phyloP scores from a whole-genome alignment of 139 green algal species.

The Chlorella sp. region DNA sequence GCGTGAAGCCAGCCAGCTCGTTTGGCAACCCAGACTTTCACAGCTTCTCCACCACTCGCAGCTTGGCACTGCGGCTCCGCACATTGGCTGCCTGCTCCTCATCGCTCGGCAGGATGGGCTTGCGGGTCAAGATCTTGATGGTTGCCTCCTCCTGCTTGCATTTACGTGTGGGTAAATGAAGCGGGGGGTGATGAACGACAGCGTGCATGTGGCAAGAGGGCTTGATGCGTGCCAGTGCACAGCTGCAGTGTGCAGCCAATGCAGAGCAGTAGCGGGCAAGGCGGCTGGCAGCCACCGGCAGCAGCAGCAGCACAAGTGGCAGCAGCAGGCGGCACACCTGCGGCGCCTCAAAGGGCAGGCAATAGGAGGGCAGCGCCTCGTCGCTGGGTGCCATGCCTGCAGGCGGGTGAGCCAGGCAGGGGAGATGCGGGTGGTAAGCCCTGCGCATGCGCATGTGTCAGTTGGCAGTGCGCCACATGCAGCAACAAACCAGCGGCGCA shows the following conservation, averaged over 20 bases:
- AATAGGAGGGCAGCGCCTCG: constrained; percentile 19
- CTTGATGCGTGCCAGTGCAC: no score
- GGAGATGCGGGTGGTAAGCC: no score
- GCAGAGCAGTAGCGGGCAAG: neutral
- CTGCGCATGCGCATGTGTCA: no score
- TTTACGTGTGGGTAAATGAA: no score
- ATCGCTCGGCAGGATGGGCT: constrained; percentile 42
- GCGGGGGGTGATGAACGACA: no score
- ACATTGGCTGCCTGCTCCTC: constrained; percentile 77
- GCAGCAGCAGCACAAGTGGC: neutral
- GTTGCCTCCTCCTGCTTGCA: neutral
- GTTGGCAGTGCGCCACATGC: no score
- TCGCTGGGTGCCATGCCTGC: constrained; percentile 35
- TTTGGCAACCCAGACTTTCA: no score
- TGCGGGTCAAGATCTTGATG: constrained; percentile 44
- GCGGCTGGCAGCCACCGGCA: no score
- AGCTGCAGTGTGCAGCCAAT: no score
- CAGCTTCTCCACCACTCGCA: constrained; percentile 84
- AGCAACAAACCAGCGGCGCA: no score
- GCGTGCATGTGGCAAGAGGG: no score
- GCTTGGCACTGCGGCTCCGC: constrained; percentile 89
- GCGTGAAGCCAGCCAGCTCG: neutral
- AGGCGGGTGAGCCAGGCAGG: neutral
- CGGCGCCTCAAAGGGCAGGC: neutral
- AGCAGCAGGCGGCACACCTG: neutral